phyloP scores from a whole-genome alignment of 225 moss, liverwort and hornwort genomes.

The Pseudoscleropodium purum region DNA sequence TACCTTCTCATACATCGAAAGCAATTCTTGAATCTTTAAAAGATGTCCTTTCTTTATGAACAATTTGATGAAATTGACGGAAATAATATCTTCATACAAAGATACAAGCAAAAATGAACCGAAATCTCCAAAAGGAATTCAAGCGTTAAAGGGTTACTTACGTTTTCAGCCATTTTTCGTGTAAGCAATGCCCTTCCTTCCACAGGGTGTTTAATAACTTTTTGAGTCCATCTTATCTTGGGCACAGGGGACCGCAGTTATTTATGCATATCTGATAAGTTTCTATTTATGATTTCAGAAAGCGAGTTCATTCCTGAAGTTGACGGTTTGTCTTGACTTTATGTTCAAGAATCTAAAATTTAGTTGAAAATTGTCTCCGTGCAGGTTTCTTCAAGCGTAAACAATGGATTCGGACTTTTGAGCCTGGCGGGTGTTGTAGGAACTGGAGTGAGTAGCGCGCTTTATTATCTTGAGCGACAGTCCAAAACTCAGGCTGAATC shows the following conservation, averaged over 20 bases:
- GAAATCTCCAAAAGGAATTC: neutral
- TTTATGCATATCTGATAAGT: neutral
- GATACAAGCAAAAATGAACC: neutral
- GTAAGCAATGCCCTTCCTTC: neutral
- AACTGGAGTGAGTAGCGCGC: slow-evolving; percentile 20
- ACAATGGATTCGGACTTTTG: slow-evolving; percentile 14
- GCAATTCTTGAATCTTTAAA: neutral
- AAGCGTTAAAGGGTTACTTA: too few species aligned
- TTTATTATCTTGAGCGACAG: slow-evolving; percentile 37
- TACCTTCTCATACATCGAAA: neutral
- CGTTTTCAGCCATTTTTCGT: neutral
- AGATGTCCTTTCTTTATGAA: neutral
- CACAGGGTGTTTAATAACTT: neutral
- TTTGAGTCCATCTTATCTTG: neutral
- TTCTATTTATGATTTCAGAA: neutral
- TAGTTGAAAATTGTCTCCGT: neutral
- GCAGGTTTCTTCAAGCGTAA: slow-evolving; percentile 27
- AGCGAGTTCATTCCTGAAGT: neutral
- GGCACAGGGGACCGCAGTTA: neutral
- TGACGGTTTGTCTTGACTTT: neutral
- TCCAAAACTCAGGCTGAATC: slow-evolving; percentile 23
- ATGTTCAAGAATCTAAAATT: neutral
- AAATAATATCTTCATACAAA: neutral
- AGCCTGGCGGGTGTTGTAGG: slow-evolving; percentile 34
- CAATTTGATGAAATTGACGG: neutral